Evolutionary conservation across 495 filamentous ascomycete species (phyloP).

Genomic region (Penicillium robsamsonii): DNA sequence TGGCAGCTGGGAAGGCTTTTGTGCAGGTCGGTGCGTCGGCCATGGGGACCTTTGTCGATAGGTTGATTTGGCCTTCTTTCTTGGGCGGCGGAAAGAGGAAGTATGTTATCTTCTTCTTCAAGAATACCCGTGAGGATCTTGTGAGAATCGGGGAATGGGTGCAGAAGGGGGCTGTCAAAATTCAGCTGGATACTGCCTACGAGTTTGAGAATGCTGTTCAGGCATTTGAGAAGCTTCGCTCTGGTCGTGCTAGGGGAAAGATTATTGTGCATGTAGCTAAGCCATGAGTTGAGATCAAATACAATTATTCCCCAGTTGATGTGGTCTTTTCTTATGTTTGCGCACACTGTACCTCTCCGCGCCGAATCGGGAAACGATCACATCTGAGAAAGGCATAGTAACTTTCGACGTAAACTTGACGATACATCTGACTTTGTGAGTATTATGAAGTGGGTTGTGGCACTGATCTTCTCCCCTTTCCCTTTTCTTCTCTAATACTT

Average conservation of each 20-base stretch:
- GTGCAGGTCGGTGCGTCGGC: constrained; percentile 52
- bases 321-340: not conserved
- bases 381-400: constrained; percentile 1
- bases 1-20: constrained; percentile 50
- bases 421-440: not conserved
- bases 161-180: constrained; percentile 57
- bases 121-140: constrained; percentile 47
- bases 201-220: constrained; percentile 58
- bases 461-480: not conserved
- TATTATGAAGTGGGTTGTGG: not conserved
- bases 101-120: constrained; percentile 43
- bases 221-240: constrained; percentile 61
- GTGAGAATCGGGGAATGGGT: constrained; percentile 57
- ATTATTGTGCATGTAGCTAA: constrained; percentile 56
- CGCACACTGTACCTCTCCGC: not conserved
- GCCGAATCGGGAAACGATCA: not conserved
- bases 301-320: not conserved
- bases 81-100: constrained; percentile 63
- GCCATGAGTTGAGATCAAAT: constrained; percentile 3
- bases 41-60: constrained; percentile 21
- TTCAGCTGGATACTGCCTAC: constrained; percentile 58
- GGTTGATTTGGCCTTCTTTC: constrained; percentile 48
- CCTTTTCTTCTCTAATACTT: not conserved
- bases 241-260: constrained; percentile 62
- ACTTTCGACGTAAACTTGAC: constrained; percentile 3